Evolutionary conservation across 2,329 filamentous ascomycete genomes (phyloP), one percentile per base, ranked within the genome.

Genomic region (Colletotrichum melonis): DNA sequence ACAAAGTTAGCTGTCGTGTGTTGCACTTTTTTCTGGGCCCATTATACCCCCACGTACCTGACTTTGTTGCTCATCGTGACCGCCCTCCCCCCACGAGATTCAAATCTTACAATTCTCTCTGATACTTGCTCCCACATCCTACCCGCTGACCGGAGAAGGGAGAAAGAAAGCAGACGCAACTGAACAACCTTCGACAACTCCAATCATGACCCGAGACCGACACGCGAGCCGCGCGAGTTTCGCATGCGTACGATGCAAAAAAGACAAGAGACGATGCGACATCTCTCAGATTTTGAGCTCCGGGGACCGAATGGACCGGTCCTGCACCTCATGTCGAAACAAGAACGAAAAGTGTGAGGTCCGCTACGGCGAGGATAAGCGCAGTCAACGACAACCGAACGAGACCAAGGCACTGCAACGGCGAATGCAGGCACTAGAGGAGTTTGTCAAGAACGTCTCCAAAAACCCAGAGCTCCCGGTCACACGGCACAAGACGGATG

Each of bases 341-440:
- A 73, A 73, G 56, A 73, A 73, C 30, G 71, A 73, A 14, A 73
- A 66, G 35, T 73, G 71, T 56, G 71, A 73, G 28, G 67, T 73
- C 14, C 67, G 71, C 11, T 57, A 71, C 49, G 71, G 71, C 46
- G 71, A 73, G 19, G 71, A 73, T 42, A 73, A 64, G 62, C 71
- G 71, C 67, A 73, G 55, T 14, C 56, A 71, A 32, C 71, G 71
- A 24, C 67, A 57, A 14, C 55, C 62, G 19, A 73, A 62, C 35
- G 71, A 73, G 3, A 49, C 67, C 16, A 70, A 66, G 22, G 62
- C 67, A n/a, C 14, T 73, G 11, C 67, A 73, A 8, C 56, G 67
- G 46, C 60, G 71, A 22, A 73, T 73, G 71, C 67, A 70, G 26
- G 71, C 71, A 1, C 55, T 73, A 1, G 71, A 73, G 3, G 71